Evolutionary conservation across 352 stramenopile species (phyloP), one percentile per base, ranked within the genome.

Genomic region (Paralagenidium karlingii): DNA sequence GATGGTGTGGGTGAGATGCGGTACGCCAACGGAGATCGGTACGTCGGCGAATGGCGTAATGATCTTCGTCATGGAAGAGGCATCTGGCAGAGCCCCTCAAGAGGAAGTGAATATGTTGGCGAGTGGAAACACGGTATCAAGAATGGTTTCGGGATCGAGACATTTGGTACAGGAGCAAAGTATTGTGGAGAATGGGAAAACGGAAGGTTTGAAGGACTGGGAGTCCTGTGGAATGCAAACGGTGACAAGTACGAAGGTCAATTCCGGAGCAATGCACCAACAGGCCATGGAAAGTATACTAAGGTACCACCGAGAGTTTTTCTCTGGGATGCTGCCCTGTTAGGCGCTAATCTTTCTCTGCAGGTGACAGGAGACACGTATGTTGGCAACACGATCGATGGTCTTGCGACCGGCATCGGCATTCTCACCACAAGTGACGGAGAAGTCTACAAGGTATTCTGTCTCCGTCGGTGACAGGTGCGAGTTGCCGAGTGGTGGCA

Each of bases 361-460:
- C n/a, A n/a, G n/a, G 53, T 78, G 9, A 82, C 71, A 29, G 76
- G 71, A 12, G 73, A 83, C 40, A 51, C 50, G 12, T 89, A 79
- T 31, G 48, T 84, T 6, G 83, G 83, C 0, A 52, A 55, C 19
- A 90, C 71, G n/a, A 43, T 67, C 3, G 38, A 74, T 24, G 77
- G 82, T 7, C 41, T 62, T 5, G 70, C 78, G 1, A 59, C 92
- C 33, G 86, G 84, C 3, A 38, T 94, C 19, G 86, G 88, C 7
- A 60, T 80, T 5, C 34, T 96, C 12, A 55, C 65, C 4, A 86
- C 66, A 21, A 60, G 69, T 0, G 74, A 89, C 25, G 88, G 87
- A 5, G 84, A 96, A 51, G 59, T 83, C n/a, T 96, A 96, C 66
- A 89, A 94, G 48, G n/a, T n/a, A n/a, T n/a, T n/a, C 69, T 43